These are phyloP conservation scores for Saccharomycopsis oosterbeekiorum DNA, from an alignment of 805 yeast genomes.

Conservation along the genomic window DNA sequence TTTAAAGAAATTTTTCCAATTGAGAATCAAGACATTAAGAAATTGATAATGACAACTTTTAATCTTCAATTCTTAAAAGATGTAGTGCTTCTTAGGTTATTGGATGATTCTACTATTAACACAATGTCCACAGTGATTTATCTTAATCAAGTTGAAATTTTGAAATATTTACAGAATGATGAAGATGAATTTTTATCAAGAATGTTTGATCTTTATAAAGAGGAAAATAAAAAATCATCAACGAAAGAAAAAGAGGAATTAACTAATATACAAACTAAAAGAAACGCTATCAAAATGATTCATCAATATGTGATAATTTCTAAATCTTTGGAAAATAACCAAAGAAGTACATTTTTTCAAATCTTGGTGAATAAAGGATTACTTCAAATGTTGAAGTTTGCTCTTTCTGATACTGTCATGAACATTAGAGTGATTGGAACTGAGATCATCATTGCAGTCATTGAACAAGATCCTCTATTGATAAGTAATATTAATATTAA, in stretches of 20 bases:
- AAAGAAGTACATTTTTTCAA: constrained; percentile 56
- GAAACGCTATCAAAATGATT: constrained; percentile 68
- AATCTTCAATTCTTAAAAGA: constrained; percentile 76
- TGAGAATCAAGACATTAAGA: constrained; percentile 36
- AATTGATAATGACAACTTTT: constrained; percentile 63
- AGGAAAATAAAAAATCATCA: background rate
- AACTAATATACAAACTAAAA: constrained; percentile 24
- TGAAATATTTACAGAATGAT: constrained; percentile 42
- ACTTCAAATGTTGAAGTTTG: constrained; percentile 59
- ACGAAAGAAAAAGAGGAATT: constrained; percentile 4
- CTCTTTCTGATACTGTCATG: constrained; percentile 43
- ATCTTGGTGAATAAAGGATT: constrained; percentile 59
- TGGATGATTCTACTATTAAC: constrained; percentile 73
- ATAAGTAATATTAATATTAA: constrained; percentile 27
- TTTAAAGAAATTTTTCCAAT: constrained; percentile 69
- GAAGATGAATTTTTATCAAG: constrained; percentile 42
- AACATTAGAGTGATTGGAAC: constrained; percentile 61
- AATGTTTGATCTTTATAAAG: constrained; percentile 47
- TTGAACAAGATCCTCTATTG: constrained; percentile 72
- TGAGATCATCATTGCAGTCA: constrained; percentile 67
- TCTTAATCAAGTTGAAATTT: constrained; percentile 56
- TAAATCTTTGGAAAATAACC: constrained; percentile 53
- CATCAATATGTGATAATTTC: constrained; percentile 76
- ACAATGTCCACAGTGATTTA: constrained; percentile 59
- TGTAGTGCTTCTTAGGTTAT: constrained; percentile 68